Conservation (phyloP, 2,329 filamentous ascomycete genomes). For the Ascosphaera aggregata region DNA sequence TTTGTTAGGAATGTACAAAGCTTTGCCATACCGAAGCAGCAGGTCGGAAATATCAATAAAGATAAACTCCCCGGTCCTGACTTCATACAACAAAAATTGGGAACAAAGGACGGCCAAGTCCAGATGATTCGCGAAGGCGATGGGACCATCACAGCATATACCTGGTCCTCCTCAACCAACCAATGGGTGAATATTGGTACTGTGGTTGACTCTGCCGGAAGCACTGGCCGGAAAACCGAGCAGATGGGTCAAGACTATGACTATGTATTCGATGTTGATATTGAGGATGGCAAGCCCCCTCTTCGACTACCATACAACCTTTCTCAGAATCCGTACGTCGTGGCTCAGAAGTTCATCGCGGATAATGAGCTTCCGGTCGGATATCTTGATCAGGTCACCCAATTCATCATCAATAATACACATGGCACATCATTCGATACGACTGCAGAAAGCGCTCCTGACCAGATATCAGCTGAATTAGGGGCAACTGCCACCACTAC, state of each 20-base stretch:
- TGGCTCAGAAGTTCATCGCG: slow-evolving; percentile 71
- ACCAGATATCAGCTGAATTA: slow-evolving; percentile 25
- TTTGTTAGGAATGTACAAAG: slow-evolving; percentile 53
- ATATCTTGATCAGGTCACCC: slow-evolving; percentile 77
- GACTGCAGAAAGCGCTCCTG: slow-evolving; percentile 50
- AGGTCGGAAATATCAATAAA: slow-evolving; percentile 66
- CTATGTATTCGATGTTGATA: slow-evolving; percentile 90
- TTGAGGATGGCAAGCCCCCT: slow-evolving; percentile 79
- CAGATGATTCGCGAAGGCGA: slow-evolving; percentile 72
- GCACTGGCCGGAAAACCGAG: slow-evolving; percentile 52
- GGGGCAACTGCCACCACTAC: slow-evolving; percentile 8
- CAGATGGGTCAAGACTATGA: slow-evolving; percentile 80
- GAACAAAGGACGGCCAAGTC: slow-evolving; percentile 91
- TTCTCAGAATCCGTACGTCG: slow-evolving; percentile 78
- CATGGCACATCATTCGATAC: slow-evolving; percentile 58
- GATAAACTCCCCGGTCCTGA: slow-evolving; percentile 76
- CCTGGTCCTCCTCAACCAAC: slow-evolving; percentile 51
- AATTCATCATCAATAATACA: slow-evolving; percentile 80
- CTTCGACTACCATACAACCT: slow-evolving; percentile 88
- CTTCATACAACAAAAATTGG: slow-evolving; percentile 57
- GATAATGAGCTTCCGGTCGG: slow-evolving; percentile 70
- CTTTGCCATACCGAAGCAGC: slow-evolving; percentile 72
- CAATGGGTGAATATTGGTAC: slow-evolving; percentile 84
- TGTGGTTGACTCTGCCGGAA: slow-evolving; percentile 72
- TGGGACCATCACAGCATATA: slow-evolving; percentile 63